Conservation (phyloP, 1,284 basidiomycete species). For the Sporisorium exsertum region DNA sequence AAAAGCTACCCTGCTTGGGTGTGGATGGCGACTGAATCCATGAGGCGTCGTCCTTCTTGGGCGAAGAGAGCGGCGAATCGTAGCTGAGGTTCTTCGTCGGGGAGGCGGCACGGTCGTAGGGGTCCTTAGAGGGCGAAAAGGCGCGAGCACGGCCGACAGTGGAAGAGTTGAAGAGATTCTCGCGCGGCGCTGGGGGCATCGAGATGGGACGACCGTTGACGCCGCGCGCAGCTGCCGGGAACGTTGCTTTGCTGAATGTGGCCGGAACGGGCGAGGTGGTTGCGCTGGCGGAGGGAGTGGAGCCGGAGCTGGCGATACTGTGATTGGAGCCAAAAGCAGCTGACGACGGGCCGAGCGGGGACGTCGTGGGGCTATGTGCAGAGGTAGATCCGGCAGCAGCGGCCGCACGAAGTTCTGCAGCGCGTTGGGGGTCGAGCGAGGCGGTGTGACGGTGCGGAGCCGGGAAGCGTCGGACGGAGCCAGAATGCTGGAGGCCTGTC, state of each 20-base stretch:
- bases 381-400: slow-evolving; percentile 18
- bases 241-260: slow-evolving; percentile 45
- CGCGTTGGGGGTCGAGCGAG: slow-evolving; percentile 54
- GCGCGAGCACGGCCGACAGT: slow-evolving; percentile 39
- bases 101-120: slow-evolving; percentile 31
- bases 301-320: slow-evolving; percentile 33
- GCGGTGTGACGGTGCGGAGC: slow-evolving; percentile 60
- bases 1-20: slow-evolving; percentile 55
- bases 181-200: slow-evolving; percentile 61
- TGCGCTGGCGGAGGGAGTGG: slow-evolving; percentile 30
- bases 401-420: slow-evolving; percentile 45
- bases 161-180: slow-evolving; percentile 38
- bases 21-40: slow-evolving; percentile 55
- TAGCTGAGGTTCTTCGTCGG: slow-evolving; percentile 48
- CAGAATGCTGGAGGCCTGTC: slow-evolving; percentile 45
- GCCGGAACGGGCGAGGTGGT: slow-evolving; percentile 26
- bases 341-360: slow-evolving; percentile 10
- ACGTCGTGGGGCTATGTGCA: slow-evolving; percentile 21
- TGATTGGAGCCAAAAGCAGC: slow-evolving; percentile 43
- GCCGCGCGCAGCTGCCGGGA: slow-evolving; percentile 33
- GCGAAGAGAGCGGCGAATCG: slow-evolving; percentile 46
- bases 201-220: slow-evolving; percentile 51
- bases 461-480: slow-evolving; percentile 54
- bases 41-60: slow-evolving; percentile 54
- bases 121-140: slow-evolving; percentile 49